phyloP scores from a whole-genome alignment of 2,329 filamentous ascomycete species.

The Cordyceps farinosa region DNA sequence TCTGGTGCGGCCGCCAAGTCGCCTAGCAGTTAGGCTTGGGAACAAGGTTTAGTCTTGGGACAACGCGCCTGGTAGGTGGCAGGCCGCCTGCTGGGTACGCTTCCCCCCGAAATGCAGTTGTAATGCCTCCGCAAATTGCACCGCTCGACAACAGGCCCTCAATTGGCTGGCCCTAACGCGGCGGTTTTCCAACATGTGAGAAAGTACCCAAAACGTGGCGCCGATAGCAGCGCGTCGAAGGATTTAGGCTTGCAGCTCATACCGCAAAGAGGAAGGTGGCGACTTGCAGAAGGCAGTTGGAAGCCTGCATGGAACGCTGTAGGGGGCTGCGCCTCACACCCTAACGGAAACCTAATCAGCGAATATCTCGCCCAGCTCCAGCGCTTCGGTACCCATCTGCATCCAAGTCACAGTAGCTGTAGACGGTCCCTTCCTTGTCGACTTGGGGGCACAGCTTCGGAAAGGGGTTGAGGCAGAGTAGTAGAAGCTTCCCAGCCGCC shows the following conservation, averaged over 20 bases:
- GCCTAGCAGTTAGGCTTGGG: slow-evolving; percentile 1
- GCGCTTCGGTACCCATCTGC: not conserved
- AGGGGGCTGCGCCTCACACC: slow-evolving; percentile 12
- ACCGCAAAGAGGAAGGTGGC: not conserved
- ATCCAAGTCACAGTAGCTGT: not conserved
- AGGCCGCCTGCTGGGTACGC: not conserved
- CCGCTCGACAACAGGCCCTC: not conserved
- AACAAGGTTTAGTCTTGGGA: slow-evolving; percentile 10
- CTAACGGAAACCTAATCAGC: slow-evolving; percentile 14
- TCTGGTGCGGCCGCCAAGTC: slow-evolving; percentile 7
- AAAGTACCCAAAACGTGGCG: slow-evolving; percentile 1
- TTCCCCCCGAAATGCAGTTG: not conserved
- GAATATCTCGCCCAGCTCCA: not conserved
- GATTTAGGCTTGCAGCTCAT: slow-evolving; percentile 16
- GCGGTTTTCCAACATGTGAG: slow-evolving; percentile 1
- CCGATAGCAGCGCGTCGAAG: slow-evolving; percentile 6
- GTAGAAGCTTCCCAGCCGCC: not conserved
- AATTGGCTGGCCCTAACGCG: slow-evolving; percentile 1
- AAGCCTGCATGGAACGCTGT: slow-evolving; percentile 14
- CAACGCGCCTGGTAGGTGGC: not conserved
- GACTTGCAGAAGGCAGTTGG: slow-evolving; percentile 12
- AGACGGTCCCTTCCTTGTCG: not conserved
- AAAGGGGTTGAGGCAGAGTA: not conserved
- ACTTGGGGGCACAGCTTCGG: not conserved
- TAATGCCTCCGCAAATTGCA: slow-evolving; percentile 3